Conservation (phyloP, 2,329 filamentous ascomycete genomes). For the Diaporthe sp. region DNA sequence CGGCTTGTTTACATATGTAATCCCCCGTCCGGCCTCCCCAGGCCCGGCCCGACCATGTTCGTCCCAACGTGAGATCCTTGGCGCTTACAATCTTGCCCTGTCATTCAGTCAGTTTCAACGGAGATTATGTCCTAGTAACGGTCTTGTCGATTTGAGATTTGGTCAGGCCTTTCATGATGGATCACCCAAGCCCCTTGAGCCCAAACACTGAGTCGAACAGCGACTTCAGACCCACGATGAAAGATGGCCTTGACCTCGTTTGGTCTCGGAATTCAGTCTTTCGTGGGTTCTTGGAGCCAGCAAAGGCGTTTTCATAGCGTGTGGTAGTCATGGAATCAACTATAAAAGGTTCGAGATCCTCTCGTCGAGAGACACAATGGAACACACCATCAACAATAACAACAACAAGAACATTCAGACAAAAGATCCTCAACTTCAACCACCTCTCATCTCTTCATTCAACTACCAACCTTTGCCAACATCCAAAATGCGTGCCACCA, state of each 20-base stretch:
- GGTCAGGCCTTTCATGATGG: not conserved
- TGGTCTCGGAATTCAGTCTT: not conserved
- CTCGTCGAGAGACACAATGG: not conserved
- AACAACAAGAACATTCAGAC: not conserved
- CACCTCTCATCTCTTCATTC: not conserved
- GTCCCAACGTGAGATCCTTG: not conserved
- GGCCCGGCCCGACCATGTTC: not conserved
- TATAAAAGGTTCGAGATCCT: not conserved
- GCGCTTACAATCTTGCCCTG: not conserved
- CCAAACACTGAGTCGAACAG: not conserved
- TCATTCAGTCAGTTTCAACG: not conserved
- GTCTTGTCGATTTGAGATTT: not conserved
- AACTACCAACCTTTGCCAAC: not conserved
- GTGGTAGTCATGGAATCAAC: too few relatives aligned
- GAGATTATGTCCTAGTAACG: not conserved
- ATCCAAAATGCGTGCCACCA: conserved; percentile 38
- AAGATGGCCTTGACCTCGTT: not conserved
- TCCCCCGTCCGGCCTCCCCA: not conserved
- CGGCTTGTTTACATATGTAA: not conserved
- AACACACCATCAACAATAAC: not conserved
- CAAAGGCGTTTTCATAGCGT: not conserved
- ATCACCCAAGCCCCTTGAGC: not conserved
- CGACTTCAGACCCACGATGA: not conserved
- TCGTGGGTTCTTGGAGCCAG: not conserved
- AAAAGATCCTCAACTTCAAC: not conserved